Evolutionary conservation across 2,329 filamentous ascomycete species (phyloP).

Genomic region (Aspergillus novoparasiticus): DNA sequence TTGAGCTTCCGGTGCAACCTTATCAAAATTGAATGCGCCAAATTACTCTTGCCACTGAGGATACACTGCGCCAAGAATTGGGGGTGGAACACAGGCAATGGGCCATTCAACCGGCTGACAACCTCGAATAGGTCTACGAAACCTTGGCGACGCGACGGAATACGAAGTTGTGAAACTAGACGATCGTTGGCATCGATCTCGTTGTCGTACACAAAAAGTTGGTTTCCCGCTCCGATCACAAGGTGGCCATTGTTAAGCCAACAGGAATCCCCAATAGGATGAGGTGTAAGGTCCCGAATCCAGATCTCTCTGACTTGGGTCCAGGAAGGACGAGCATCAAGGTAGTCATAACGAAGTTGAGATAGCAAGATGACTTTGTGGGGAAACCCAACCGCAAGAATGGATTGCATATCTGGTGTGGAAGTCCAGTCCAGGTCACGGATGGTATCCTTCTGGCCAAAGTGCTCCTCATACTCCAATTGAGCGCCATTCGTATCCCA

Average conservation of each 20-base stretch:
- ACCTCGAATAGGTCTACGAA: slow-evolving; percentile 76
- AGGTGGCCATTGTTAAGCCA: slow-evolving; percentile 87
- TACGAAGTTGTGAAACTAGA: slow-evolving; percentile 58
- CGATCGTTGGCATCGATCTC: slow-evolving; percentile 67
- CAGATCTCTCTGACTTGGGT: slow-evolving; percentile 79
- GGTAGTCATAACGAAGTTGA: slow-evolving; percentile 88
- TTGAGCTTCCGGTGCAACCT: slow-evolving; percentile 76
- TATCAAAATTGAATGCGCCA: slow-evolving; percentile 74
- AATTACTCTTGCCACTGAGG: slow-evolving; percentile 70
- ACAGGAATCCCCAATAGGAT: slow-evolving; percentile 88
- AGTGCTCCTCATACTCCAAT: slow-evolving; percentile 78
- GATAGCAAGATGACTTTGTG: slow-evolving; percentile 79
- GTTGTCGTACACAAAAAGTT: slow-evolving; percentile 82
- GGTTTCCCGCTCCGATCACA: slow-evolving; percentile 86
- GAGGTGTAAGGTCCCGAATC: slow-evolving; percentile 78
- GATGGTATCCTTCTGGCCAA: slow-evolving; percentile 72
- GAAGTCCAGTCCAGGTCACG: slow-evolving; percentile 93
- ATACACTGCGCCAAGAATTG: slow-evolving; percentile 88
- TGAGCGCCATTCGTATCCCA: slow-evolving; percentile 85
- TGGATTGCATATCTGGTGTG: slow-evolving; percentile 84
- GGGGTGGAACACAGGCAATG: slow-evolving; percentile 87
- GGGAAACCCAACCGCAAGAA: slow-evolving; percentile 90
- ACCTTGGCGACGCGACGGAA: slow-evolving; percentile 50
- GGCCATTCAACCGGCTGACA: slow-evolving; percentile 81
- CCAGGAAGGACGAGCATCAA: slow-evolving; percentile 89